Conservation (phyloP, 2,329 filamentous ascomycete species). For the Didymella lethalis region DNA sequence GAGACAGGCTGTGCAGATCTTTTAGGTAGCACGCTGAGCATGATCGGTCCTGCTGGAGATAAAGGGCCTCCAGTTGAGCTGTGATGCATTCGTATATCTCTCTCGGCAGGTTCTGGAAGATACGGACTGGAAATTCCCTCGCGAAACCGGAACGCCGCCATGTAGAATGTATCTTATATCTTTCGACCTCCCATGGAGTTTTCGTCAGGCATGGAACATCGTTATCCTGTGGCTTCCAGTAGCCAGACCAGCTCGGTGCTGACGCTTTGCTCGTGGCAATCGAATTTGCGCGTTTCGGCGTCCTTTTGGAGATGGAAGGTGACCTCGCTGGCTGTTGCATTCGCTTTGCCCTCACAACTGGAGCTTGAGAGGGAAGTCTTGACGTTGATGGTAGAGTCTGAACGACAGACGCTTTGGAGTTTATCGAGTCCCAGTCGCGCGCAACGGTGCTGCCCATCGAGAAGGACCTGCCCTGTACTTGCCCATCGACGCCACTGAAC, state of each 20-base stretch:
- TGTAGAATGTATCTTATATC: constrained; percentile 43
- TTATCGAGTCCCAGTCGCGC: background rate
- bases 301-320: background rate
- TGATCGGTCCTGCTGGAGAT: constrained; percentile 47
- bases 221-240: constrained; percentile 12
- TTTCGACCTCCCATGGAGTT: constrained; percentile 52
- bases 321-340: background rate
- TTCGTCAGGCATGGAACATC: constrained; percentile 38
- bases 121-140: constrained; percentile 33
- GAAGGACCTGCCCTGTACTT: background rate
- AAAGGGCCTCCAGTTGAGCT: constrained; percentile 57
- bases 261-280: constrained; percentile 11
- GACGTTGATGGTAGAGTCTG: background rate
- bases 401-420: background rate
- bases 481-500: background rate
- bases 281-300: constrained; percentile 1
- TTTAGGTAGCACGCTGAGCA: constrained; percentile 64
- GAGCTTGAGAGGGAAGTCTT: background rate
- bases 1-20: constrained; percentile 61
- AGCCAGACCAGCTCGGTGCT: background rate
- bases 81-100: constrained; percentile 65
- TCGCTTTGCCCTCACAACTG: background rate
- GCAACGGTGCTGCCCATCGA: constrained; percentile 1
- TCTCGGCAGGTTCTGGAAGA: constrained; percentile 59
- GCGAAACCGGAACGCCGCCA: constrained; percentile 36